Base-by-base conservation (phyloP, 2,329 filamentous ascomycete genomes). In the Fusarium multiceps region DNA sequence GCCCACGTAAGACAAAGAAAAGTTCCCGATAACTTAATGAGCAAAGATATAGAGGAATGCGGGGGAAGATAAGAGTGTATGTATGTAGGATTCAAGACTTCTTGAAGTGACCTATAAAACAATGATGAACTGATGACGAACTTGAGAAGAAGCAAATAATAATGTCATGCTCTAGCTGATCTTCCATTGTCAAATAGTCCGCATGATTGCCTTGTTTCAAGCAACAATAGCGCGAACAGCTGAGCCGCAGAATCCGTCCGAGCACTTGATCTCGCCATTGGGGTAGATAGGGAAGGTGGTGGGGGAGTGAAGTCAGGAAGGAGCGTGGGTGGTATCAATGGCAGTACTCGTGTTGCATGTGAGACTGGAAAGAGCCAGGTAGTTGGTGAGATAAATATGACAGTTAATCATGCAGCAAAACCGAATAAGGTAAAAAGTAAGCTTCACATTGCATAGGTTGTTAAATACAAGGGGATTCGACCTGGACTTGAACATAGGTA, bases 221-320 rank as follows among this genome's bases (percentile, higher is more conserved):
- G 32, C 21, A 25, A 53, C 48, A 43, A 66, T 45, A 43, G 48
- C 40, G 40, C 28, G 37, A 60, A 18, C 27, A 50, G 48, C 53
- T 64, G 59, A 68, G 66, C 67, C 68, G 68, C 55, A 53, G 37
- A 54, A 34, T 46, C 43, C 55, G 59, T 51, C 47, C 50, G 51
- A 51, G 49, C 23, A 56, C 28, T 40, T 56, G 27, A 54, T 34
- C 43, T 65, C 28, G 30, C 18, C 63, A 71, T 65, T 60, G 68
- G 63, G 54, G 63, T 40, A 50, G 47, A 59, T 32, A 51, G 18
- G 20, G 55, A 30, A 51, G 59, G 48, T 53, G 63, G 49, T 59
- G 67, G 58, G 60, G 60, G 47, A 41, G 45, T 55, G 53, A 43
- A 47, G 18, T 37, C 5, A 30, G 30, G 30, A 40, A 53, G 23